Evolutionary conservation across 1,139 yeast genomes (phyloP), one percentile per base, ranked within the genome.

Genomic region (Nakaseomyces uthaithaninus): DNA sequence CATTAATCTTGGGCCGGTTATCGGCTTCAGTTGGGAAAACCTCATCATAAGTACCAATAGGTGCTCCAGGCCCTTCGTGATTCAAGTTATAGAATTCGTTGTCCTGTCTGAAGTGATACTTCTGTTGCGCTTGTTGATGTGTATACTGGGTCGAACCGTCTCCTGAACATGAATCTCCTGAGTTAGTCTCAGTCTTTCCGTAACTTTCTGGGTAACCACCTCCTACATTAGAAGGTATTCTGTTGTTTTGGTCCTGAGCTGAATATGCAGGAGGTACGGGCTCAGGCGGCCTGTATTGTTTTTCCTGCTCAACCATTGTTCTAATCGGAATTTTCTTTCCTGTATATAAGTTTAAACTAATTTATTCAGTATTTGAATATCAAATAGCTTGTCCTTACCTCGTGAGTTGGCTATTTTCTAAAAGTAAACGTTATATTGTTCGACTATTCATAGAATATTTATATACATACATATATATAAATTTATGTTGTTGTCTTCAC

Each of bases 1-100:
- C 95, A 53, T 85, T 80, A 63, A 70, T 75, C 48, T 65, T 71
- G 8, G 85, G 85, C 53, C 77, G 80, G 31, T 71, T 71, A 26
- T 80, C 71, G 7, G 45, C 42, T 27, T 54, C 58, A 1, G 50
- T 46, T 4, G 62, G 61, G 26, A 59, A 59, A 2, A 50, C 53
- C 20, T 55, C 61, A 50, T 76, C 75, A 63, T 82, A 85, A 8
- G 81, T 71, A 23, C 78, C 83, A 52, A 82, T 84, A 2, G 72
- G 69, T 14, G 66, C 69, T 0, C 69, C 71, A 5, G 58, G 48
- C 3, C 63, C 53, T 52, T 59, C 54, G n/a, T 63, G 55, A 16
- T 52, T 47, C 38, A 59, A 44, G 33, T 57, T 48, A 37, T 61
- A 55, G 27, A 59, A 38, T 9, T 36, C 53, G 28, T 54, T 53